These are phyloP conservation scores for Colletotrichum sp. DNA, from an alignment of 2,329 filamentous ascomycete species.

Conservation along the genomic window DNA sequence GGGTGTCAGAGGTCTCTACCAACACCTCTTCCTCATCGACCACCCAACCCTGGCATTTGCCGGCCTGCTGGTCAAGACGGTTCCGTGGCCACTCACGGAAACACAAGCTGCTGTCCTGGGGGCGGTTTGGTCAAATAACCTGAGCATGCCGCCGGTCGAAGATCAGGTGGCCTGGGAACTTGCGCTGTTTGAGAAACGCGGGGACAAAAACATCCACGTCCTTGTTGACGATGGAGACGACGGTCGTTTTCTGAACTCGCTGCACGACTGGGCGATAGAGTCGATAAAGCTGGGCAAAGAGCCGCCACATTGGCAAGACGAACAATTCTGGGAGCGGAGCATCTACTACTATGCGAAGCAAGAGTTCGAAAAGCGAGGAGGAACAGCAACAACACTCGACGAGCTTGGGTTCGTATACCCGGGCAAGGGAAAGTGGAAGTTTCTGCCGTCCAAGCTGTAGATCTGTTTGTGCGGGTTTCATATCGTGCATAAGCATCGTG, in stretches of 20 bases:
- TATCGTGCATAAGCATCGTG: background rate
- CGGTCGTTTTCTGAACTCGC: slow-evolving; percentile 70
- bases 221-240: slow-evolving; percentile 60
- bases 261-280: slow-evolving; percentile 64
- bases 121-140: slow-evolving; percentile 74
- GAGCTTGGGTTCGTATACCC: slow-evolving; percentile 22
- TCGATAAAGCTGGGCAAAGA: slow-evolving; percentile 63
- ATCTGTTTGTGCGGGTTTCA: background rate
- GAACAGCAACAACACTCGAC: slow-evolving; percentile 65
- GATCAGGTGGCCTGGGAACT: slow-evolving; percentile 76
- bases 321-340: slow-evolving; percentile 73
- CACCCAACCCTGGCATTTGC: slow-evolving; percentile 82
- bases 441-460: background rate
- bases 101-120: slow-evolving; percentile 79
- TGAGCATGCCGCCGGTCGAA: slow-evolving; percentile 64
- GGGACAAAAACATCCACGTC: slow-evolving; percentile 49
- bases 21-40: slow-evolving; percentile 77
- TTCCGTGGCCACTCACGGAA: slow-evolving; percentile 85
- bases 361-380: slow-evolving; percentile 70
- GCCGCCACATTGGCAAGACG: slow-evolving; percentile 73
- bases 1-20: slow-evolving; percentile 73
- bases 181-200: slow-evolving; percentile 53
- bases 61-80: slow-evolving; percentile 77
- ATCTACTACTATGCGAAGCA: slow-evolving; percentile 73
- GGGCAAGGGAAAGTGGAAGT: slow-evolving; percentile 10